Evolutionary conservation across 441 rosid genomes (phyloP), one percentile per base, ranked within the genome.

Genomic region (Croton setiger): DNA sequence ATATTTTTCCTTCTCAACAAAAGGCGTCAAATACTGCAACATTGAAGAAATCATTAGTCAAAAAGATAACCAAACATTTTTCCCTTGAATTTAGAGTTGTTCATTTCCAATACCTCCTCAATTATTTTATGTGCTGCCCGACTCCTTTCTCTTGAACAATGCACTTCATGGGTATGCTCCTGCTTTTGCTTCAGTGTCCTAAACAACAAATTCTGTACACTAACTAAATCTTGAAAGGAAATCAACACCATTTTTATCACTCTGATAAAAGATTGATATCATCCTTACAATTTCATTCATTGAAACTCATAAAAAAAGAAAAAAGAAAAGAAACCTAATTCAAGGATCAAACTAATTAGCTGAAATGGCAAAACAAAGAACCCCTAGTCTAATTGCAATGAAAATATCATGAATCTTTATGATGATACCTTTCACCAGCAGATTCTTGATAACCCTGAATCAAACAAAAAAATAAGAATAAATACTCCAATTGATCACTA

Each of bases 141-240:
- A 76, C 97, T 95, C 83, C 99, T 85, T 70, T 89, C 93, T 77
- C 99, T 74, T n/a, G 96, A 90, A 80, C 99, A 95, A 79, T 92
- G 99, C 53, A 95, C 88, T 71, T 90, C 91, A 76, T 74, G 87
- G 51, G 70, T 62, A 81, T 51, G 35, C 60, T 61, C 85, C 35
- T 74, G 73, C 57, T 54, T 76, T 52, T 71, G 78, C 73, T 59
- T 70, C 55, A 73, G 44, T 70, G 73, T 80, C 74, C 91, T 85
- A 51, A 67, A 74, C 36, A 55, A 66, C 33, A 70, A 45, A 72
- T 37, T 57, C 39, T 41, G 27, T 1, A n/a, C 36, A 58, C 18
- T 49, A 70, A 55, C 31, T 37, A 53, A 5, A 64, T 37, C 17
- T 63, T 35, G 17, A 60, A 41, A 67, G 43, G 59, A 45, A 70